Base-by-base conservation (phyloP, 257 asterid genomes). In the Capsicum baccatum region DNA sequence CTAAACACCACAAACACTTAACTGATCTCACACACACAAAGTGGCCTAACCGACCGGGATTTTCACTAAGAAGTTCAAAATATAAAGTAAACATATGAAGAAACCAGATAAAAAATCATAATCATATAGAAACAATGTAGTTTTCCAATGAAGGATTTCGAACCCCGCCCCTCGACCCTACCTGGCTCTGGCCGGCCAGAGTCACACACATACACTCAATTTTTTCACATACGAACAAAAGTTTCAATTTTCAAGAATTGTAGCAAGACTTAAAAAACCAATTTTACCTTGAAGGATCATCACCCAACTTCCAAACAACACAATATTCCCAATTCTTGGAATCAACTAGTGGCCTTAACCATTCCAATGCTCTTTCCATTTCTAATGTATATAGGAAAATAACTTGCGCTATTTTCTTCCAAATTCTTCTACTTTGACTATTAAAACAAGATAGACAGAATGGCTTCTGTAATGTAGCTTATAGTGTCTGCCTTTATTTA, bases 261-360 rank as follows among this genome's bases (percentile, higher is more conserved):
- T 19, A 35, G 55, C 15, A 15, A 63, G 73, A 79, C 57, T 44
- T 15, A 5, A 83, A 78, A 68, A 57, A 7, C 7, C 13, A 10
- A 55, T 26, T 26, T 59, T 69, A 93, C 98, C 94, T 95, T 66
- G 96, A 91, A 67, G 98, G 97, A 83, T 95, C 98, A 89, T 92
- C 92, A 3, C 98, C 98, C 63, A 93, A 83, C 84, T 88, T 89
- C 98, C 98, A 95, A 79, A 95, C 87, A 86, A 95, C 90, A 86
- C 91, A 92, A 71, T 89, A 95, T 57, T 94, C 98, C 98, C 98
- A 95, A 58, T 85, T 87, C 37, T 85, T 84, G 35, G 83, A 86
- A 81, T 90, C 85, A 48, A 92, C 90, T 33, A 95, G 91, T 83
- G 94, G 91, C 39, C 95, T 91, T 52, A 95, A 85, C 88, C 93